Evolutionary conservation across 208 protist species (phyloP).

Genomic region (Leishmania amazonensis): DNA sequence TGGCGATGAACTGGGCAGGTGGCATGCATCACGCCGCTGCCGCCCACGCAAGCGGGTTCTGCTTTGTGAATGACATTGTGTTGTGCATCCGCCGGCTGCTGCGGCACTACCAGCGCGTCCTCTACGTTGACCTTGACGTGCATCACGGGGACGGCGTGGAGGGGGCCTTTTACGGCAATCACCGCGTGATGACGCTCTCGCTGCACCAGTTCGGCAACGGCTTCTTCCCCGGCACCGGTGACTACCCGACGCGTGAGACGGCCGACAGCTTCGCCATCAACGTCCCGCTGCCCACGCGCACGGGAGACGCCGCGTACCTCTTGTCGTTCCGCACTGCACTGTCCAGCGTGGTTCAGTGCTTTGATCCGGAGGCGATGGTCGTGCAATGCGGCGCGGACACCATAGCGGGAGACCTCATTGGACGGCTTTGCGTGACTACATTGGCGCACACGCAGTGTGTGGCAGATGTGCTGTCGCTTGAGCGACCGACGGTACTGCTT

Average conservation of each 20-base stretch:
- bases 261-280: constrained; percentile 89
- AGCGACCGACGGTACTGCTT: constrained; percentile 95
- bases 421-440: constrained; percentile 96
- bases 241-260: constrained; percentile 38
- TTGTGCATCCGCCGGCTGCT: constrained; percentile 99
- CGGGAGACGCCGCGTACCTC: constrained; percentile 95
- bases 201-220: constrained; percentile 98
- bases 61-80: constrained; percentile 99
- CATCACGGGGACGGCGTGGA: constrained; percentile 99
- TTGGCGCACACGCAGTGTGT: constrained; percentile 95
- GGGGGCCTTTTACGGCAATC: constrained; percentile 99
- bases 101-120: constrained; percentile 95
- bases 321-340: constrained; percentile 96
- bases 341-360: constrained; percentile 94
- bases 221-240: constrained; percentile 98
- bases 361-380: constrained; percentile 97
- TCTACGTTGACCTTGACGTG: constrained; percentile 99
- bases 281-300: constrained; percentile 95
- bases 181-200: constrained; percentile 99
- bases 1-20: constrained; percentile 99
- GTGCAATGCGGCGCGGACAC: constrained; percentile 99
- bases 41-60: constrained; percentile 97
- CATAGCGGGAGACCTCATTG: constrained; percentile 96
- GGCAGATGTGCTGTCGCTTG: constrained; percentile 92
- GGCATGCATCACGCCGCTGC: constrained; percentile 98